Base-by-base conservation (phyloP, 345 rosid genomes). In the Trapa bicornis region DNA sequence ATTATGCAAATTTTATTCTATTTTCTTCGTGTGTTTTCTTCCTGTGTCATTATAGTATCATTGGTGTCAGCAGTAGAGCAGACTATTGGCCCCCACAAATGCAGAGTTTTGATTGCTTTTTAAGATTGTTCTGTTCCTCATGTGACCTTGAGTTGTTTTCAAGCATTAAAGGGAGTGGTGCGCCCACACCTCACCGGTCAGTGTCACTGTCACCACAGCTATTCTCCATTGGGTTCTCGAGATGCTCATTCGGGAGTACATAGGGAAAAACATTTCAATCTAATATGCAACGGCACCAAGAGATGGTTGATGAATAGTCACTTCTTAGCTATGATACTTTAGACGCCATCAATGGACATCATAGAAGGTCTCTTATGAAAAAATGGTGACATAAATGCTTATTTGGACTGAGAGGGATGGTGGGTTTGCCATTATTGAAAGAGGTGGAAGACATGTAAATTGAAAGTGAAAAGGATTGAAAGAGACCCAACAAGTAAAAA, bases 401-500 rank as follows among this genome's bases (percentile, higher is more conserved):
- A 22, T 22, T 0, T 33, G 37, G 38, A 58, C 63, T 9, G 32
- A 11, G 63, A 13, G 9, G 63, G 37, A 58, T 58, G 63, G 63
- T 15, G 11, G 63, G 9, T 58, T 32, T 9, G 4, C 63, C 33
- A 58, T 58, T 33, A 32, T 33, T 32, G 63, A 32, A 17, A 5
- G 29, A 22, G 29, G 29, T 22, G 63, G 37, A 6, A 37, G 37
- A 38, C 56, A 29, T 15, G 22, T 5, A 29, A 29, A 50, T 50
- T 50, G 56, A 45, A 45, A 45, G 48, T 6, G 48, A 45, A 54
- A 16, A n/a, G 60, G 29, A 29, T n/a, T 54, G 77, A 68, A 68
- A 79, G 83, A 81, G 86, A 82, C 86, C 80, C 69, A 50, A 17
- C 53, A 48, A 67, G 69, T 53, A 29, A 29, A n/a, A 29, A n/a